phyloP scores from a whole-genome alignment of 306 rosid species.

The Dalbergia cochinchinensis region DNA sequence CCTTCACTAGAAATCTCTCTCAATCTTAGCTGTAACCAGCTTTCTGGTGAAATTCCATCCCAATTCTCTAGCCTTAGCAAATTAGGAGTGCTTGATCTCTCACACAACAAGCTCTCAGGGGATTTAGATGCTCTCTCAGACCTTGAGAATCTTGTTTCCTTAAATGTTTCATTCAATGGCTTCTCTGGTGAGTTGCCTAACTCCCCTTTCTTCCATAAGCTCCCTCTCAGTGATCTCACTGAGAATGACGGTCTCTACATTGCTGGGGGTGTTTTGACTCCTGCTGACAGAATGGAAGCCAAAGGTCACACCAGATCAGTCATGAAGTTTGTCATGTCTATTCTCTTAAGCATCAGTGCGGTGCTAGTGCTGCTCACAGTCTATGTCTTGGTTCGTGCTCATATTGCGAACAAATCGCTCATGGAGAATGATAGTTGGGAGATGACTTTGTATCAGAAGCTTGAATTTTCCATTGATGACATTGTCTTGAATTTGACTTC shows the following conservation, averaged over 20 bases:
- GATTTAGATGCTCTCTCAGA: constrained; percentile 60
- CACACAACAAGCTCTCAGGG: constrained; percentile 89
- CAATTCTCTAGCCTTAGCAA: constrained; percentile 71
- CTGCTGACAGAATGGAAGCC: constrained; percentile 46
- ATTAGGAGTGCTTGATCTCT: constrained; percentile 86
- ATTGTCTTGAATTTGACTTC: constrained; percentile 74
- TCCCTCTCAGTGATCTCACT: constrained; percentile 72
- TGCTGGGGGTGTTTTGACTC: constrained; percentile 52
- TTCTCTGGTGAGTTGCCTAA: constrained; percentile 85
- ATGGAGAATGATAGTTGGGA: constrained; percentile 72
- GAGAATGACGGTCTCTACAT: constrained; percentile 78
- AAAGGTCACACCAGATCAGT: constrained; percentile 49
- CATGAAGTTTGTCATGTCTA: constrained; percentile 65
- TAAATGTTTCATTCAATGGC: constrained; percentile 83
- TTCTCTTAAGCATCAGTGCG: constrained; percentile 69
- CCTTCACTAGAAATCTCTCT: constrained; percentile 86
- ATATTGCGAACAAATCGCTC: constrained; percentile 49
- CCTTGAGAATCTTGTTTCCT: constrained; percentile 83
- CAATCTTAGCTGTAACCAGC: constrained; percentile 78
- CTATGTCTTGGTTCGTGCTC: constrained; percentile 61
- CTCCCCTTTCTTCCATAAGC: constrained; percentile 80
- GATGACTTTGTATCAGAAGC: constrained; percentile 84
- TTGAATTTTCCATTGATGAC: constrained; percentile 78
- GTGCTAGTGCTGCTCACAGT: constrained; percentile 69
- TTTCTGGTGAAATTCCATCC: constrained; percentile 84